phyloP scores from a whole-genome alignment of 345 rosid genomes.

The Populus pruinosa region DNA sequence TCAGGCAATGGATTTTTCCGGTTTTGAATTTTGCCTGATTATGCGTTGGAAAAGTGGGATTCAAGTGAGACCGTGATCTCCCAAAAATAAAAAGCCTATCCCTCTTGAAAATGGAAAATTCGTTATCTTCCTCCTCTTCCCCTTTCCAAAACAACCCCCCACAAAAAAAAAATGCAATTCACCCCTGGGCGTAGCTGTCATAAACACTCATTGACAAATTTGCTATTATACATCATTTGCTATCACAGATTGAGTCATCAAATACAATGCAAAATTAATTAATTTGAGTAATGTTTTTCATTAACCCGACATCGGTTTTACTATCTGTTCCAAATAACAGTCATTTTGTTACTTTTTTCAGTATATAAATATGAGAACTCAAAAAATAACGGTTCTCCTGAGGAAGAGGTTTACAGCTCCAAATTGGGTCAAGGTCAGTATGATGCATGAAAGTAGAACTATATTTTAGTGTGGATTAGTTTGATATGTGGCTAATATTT shows the following conservation, averaged over 20 bases:
- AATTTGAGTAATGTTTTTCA: not conserved
- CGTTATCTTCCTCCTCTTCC: not conserved
- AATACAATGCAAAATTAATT: not conserved
- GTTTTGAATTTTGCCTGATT: not conserved
- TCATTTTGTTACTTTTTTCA: constrained; percentile 31
- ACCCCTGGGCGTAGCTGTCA: not conserved
- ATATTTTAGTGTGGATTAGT: constrained; percentile 4
- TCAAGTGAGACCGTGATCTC: not conserved
- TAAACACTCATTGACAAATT: not conserved
- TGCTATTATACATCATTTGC: not conserved
- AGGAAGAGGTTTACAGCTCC: constrained; percentile 94
- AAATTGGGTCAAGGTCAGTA: constrained; percentile 90
- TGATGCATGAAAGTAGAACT: constrained; percentile 5
- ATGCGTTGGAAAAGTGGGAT: not conserved
- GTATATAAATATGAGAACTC: constrained; percentile 80
- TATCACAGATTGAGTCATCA: not conserved
- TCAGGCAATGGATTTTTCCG: not conserved
- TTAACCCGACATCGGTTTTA: not conserved
- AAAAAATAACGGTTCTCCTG: constrained; percentile 73
- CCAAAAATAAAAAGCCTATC: not conserved
- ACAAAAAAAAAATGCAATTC: not conserved
- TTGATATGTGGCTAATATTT: constrained; percentile 19
- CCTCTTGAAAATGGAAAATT: not conserved
- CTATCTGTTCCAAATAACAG: not conserved
- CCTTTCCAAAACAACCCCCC: not conserved